Base-by-base conservation (phyloP, 805 yeast species). In the Lipomyces kockii region DNA sequence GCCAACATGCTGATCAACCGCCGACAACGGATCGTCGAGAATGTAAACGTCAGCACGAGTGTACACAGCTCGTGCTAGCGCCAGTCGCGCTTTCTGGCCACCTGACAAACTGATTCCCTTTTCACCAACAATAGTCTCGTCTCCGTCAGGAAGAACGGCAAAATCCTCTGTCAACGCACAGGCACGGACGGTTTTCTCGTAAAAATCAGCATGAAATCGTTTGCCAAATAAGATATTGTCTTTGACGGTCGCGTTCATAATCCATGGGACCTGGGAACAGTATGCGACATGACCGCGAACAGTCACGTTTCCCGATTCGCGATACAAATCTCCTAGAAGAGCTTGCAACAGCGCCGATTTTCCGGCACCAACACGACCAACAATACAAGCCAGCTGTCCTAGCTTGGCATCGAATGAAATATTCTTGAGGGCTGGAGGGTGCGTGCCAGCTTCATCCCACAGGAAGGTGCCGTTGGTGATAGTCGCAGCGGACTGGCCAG, bases 1-100 rank as follows among this genome's bases (percentile, higher is more conserved):
- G 9, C 97, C 94, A 70, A 94, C 99, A 77, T 94, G 98, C 73
- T 92, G 98, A 79, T 94, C 99, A 51, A 94, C 99, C 20, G 99
- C 99, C 76, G 96, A 89, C 65, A 94, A 83, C 11, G 97, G 91
- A 78, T 95, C 99, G 78, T 94, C 99, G 68, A 94, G 80, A 46
- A 94, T 80, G 76, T 91, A 92, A 25, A 94, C 87, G 75, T 95
- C 98, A 1, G 98, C 95, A 71, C 98, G 84, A 8, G 97, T 85
- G 77, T 95, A 94, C 7, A 95, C 97, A 9, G 99, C 98, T 76
- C 99, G 85, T 0, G 99, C 99, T 61, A 94, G 83, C 0, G 97
- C 88, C 43, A 95, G 83, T 77, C 99, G 87, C 0, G 99, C 98
- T 82, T 95, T 95, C 78, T 95, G 98, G 55, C 99, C 99, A 58